Base-by-base conservation (phyloP, 768 basidiomycete genomes). In the Kwoniella dejecticola region DNA sequence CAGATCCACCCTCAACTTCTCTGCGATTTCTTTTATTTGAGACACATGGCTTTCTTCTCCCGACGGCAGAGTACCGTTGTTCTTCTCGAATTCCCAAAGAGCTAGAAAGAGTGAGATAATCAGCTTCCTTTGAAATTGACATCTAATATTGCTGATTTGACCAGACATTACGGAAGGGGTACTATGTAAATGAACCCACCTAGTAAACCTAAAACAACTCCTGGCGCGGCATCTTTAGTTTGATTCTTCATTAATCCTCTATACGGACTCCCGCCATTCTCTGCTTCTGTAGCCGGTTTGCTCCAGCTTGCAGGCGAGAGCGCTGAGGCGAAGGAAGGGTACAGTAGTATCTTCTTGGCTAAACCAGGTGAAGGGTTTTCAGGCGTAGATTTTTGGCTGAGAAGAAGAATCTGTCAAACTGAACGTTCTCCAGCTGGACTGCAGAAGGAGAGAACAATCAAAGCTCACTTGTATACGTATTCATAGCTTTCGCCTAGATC, bases 141-240 rank as follows among this genome's bases (percentile, higher is more conserved):
- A n/a, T n/a, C n/a, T n/a, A n/a, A n/a, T n/a, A n/a, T n/a, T n/a
- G n/a, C n/a, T n/a, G n/a, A n/a, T n/a, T n/a, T n/a, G n/a, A n/a
- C n/a, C n/a, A n/a, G n/a, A n/a, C n/a, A n/a, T n/a, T n/a, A n/a
- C n/a, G n/a, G n/a, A n/a, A n/a, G n/a, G n/a, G n/a, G n/a, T n/a
- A n/a, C n/a, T n/a, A n/a, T n/a, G n/a, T n/a, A n/a, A n/a, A n/a
- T n/a, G n/a, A n/a, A n/a, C n/a, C n/a, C 17, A 90, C 94, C 87
- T 31, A 93, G 80, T 60, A 93, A 83, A 7, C 85, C 81, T 72
- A 91, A 89, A 15, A 88, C 80, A 38, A 85, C 79, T 1, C 83
- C 84, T 3, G 91, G 91, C 69, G 90, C 89, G n/a, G 89, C 82
- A 70, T 88, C 88, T 78, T 89, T 91, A 0, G 89, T 90, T 77